Percentiles rank a stretch among this genome's conserved stretches.
Evolutionary conservation across 2,329 filamentous ascomycete genomes (phyloP).

Genomic region (Karstenula rhodostoma): DNA sequence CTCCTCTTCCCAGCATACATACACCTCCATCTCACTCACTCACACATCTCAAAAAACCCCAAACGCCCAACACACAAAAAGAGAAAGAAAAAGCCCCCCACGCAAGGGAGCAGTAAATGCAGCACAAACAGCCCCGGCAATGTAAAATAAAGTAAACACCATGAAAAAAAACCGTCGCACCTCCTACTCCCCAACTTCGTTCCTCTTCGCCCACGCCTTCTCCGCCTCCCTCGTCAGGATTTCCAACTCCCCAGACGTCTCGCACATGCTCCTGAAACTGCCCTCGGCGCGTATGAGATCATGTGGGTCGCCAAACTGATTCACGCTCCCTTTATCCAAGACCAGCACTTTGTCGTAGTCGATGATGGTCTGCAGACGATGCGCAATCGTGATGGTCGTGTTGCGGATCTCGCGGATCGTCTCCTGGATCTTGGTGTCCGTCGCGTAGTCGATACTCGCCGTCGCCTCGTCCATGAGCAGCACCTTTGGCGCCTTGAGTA

Average conservation of each 20-base stretch:
- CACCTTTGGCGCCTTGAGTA: conserved; percentile 90
- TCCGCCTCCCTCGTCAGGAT: conserved; percentile 64
- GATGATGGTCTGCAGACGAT: conserved; percentile 93
- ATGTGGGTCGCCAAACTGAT: conserved; percentile 92
- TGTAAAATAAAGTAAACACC: no score
- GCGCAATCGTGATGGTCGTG: conserved; percentile 96
- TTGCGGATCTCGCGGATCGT: conserved; percentile 91
- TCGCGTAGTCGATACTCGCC: conserved; percentile 95
- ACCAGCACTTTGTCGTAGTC: conserved; percentile 98
- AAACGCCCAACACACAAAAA: not conserved
- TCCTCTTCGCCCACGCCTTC: conserved; percentile 50
- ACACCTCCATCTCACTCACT: no score
- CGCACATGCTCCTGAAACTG: conserved; percentile 72
- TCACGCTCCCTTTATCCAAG: conserved; percentile 84
- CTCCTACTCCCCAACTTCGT: not conserved
- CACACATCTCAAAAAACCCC: no score
- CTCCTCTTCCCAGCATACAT: no score
- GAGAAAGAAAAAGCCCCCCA: not conserved
- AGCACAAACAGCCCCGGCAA: no score
- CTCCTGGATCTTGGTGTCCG: conserved; percentile 94
- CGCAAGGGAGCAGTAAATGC: no score
- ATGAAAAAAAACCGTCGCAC: no score
- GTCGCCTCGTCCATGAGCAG: conserved; percentile 99
- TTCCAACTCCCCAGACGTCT: conserved; percentile 69
- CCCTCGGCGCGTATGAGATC: conserved; percentile 72